Evolutionary conservation across 768 basidiomycete genomes (phyloP), one percentile per base, ranked within the genome.

Genomic region (Tricholoma furcatifolium): DNA sequence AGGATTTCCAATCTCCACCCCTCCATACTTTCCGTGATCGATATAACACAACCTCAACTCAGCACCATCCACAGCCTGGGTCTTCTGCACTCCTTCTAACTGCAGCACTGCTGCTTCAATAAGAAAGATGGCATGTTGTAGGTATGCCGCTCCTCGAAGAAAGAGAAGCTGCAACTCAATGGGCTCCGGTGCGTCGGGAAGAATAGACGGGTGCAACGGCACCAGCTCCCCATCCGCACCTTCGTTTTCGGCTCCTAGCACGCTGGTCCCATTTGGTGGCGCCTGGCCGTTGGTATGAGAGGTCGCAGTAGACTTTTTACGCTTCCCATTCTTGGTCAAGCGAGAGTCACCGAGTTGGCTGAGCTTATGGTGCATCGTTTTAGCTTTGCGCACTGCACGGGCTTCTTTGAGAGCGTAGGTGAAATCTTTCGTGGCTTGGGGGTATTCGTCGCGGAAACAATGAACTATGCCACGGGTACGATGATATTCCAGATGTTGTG

Each of bases 391-490:
- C 20, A 74, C 70, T 0, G 82, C 77, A 31, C 89, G 83, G 0
- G 89, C 81, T 70, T 94, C 90, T 59, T 83, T 85, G 54, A 94
- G 77, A 3, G 87, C 91, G 56, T 84, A 68, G 0, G 92, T 93
- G 55, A 91, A 93, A 65, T 93, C 91, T 62, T 83, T 87, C 24
- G 79, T 81, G 1, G 92, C 92, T 30, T 78, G 74, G 2, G 72
- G 54, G 60, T 85, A 93, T 65, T 93, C 91, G 55, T 94, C 91
- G 43, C 89, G 82, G 75, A 93, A 94, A 64, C 86, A 88, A 60
- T 88, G 88, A 11, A 94, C 91, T 51, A 94, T 89, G 8, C 92
- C 93, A n/a, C 91, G 83, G 1, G 93, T 93, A 42, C 93, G 84
- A 63, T 82, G 88, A 66, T 88, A 93, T 68, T 94, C 91, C 31